Evolutionary conservation across 768 basidiomycete species (phyloP).

Genomic region (Paxillus rubicundulus): DNA sequence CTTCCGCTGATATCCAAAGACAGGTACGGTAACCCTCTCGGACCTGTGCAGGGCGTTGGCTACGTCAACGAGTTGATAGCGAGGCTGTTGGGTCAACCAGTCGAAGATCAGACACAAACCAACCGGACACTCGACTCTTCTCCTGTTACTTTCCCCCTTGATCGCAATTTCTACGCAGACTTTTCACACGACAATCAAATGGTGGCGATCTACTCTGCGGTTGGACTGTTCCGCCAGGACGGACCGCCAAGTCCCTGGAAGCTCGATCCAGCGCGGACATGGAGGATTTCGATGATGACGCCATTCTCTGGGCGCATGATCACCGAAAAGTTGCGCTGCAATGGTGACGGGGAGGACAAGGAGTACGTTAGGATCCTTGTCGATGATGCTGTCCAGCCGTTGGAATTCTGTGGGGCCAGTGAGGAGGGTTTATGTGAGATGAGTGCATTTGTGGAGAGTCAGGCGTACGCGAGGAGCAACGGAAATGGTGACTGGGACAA

Average conservation of each 20-base stretch:
- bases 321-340: constrained; percentile 63
- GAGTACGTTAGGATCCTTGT: constrained; percentile 74
- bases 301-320: constrained; percentile 78
- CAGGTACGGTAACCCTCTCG: constrained; percentile 67
- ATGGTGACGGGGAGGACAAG: constrained; percentile 15
- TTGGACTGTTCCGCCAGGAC: constrained; percentile 51
- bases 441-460: constrained; percentile 65
- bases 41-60: constrained; percentile 80
- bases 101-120: constrained; percentile 67
- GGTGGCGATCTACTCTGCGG: constrained; percentile 67
- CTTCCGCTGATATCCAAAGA: background rate
- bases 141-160: constrained; percentile 69
- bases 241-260: constrained; percentile 11
- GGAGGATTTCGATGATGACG: constrained; percentile 59
- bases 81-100: constrained; percentile 62
- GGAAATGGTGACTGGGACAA: constrained; percentile 72
- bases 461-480: constrained; percentile 61
- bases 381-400: constrained; percentile 66
- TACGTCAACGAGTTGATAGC: constrained; percentile 89
- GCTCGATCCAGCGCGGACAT: constrained; percentile 35
- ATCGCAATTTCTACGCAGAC: constrained; percentile 69
- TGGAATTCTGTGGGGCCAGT: constrained; percentile 57
- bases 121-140: constrained; percentile 67
- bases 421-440: constrained; percentile 62
- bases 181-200: constrained; percentile 87